A percentile compares a stretch with the other conserved stretches of the same genome.
Evolutionary conservation across 345 rosid genomes (phyloP).

Genomic region (Boechera stricta): DNA sequence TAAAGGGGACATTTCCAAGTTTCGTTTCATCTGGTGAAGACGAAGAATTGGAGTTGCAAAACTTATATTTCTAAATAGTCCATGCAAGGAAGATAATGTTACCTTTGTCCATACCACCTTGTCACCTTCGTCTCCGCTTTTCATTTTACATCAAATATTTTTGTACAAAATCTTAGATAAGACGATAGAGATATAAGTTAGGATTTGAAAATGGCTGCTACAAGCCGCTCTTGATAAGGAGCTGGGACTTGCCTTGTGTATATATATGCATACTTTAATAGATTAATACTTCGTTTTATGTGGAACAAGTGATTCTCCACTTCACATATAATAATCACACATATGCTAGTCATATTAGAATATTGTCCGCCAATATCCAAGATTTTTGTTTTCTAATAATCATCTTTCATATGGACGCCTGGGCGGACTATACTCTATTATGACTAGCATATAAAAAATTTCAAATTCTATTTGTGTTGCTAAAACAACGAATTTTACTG

Average conservation of each 20-base stretch:
- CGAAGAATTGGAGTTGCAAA: slow-evolving; percentile 64
- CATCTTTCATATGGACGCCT: too few species aligned
- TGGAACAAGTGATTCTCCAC: neutral
- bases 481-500: too few species aligned
- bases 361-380: too few species aligned
- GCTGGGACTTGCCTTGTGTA: neutral
- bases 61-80: neutral
- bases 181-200: slow-evolving; percentile 1
- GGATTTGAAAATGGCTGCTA: neutral
- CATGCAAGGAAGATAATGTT: neutral
- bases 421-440: too few species aligned
- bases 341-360: too few species aligned
- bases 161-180: slow-evolving; percentile 21
- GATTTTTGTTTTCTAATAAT: too few species aligned
- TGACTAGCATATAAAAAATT: too few species aligned
- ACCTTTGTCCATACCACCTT: neutral
- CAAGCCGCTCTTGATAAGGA: slow-evolving; percentile 13
- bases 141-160: neutral
- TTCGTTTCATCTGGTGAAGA: slow-evolving; percentile 64
- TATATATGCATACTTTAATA: neutral
- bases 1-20: slow-evolving; percentile 80
- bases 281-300: slow-evolving; percentile 4
- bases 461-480: too few species aligned
- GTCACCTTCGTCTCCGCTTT: slow-evolving; percentile 17
- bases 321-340: too few species aligned